These are phyloP conservation scores for Pichia sp. DNA, from an alignment of 1,139 yeast species.

Conservation along the genomic window DNA sequence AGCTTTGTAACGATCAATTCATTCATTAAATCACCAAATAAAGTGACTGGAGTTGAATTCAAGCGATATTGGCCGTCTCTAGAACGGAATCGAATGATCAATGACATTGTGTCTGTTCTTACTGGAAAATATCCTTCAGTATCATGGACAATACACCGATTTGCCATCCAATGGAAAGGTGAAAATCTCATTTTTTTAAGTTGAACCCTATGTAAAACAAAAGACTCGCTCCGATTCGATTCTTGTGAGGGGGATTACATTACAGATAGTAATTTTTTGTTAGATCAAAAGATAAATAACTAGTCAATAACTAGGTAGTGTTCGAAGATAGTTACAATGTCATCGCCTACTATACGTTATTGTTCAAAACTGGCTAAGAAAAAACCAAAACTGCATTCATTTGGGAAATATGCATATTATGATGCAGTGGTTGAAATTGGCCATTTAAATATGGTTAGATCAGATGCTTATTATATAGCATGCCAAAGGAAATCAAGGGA, in stretches of 20 bases:
- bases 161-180: not conserved
- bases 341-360: not conserved
- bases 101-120: not conserved
- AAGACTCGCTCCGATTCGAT: not conserved
- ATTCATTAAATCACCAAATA: conserved; percentile 39
- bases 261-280: too few species aligned
- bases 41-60: conserved; percentile 41
- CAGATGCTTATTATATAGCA: conserved; percentile 14
- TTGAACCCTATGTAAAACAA: not conserved
- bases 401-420: conserved; percentile 12
- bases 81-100: conserved; percentile 72
- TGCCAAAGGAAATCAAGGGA: conserved; percentile 2
- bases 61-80: conserved; percentile 79
- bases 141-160: too few species aligned
- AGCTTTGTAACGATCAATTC: conserved; percentile 34
- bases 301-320: too few species aligned
- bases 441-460: conserved; percentile 11
- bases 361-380: not conserved
- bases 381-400: not conserved
- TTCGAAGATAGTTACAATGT: not conserved
- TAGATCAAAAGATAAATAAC: not conserved
- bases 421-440: conserved; percentile 10
- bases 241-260: not conserved
- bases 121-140: too few species aligned
- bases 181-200: not conserved